Percentiles rank a stretch among this genome's conserved stretches.
Conservation (phyloP, 2,329 filamentous ascomycete species). For the Sodiomyces alkalinus region DNA sequence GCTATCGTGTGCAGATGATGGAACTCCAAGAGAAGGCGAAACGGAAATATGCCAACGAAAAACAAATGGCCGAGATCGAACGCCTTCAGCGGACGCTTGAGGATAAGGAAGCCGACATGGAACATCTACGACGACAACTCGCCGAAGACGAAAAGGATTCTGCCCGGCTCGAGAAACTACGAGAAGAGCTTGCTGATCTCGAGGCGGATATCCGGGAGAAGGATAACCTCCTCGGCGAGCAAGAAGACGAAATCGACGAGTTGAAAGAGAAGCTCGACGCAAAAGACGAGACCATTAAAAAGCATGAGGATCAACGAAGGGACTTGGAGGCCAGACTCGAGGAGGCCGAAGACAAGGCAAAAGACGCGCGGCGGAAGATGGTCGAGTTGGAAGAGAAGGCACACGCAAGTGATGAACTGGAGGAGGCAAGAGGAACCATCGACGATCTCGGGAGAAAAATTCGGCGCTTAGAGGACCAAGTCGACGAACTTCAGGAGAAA, state of each 20-base stretch:
- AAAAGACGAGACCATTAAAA: constrained; percentile 41
- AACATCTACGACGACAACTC: constrained; percentile 44
- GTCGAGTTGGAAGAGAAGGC: constrained; percentile 43
- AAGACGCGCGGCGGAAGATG: constrained; percentile 33
- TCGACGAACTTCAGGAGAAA: constrained; percentile 38
- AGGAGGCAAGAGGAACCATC: constrained; percentile 42
- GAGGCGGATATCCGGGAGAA: constrained; percentile 65
- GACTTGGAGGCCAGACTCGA: constrained; percentile 31
- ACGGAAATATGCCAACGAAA: constrained; percentile 57
- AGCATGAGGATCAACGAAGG: constrained; percentile 34
- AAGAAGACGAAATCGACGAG: constrained; percentile 59
- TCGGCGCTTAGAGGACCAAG: constrained; percentile 34
- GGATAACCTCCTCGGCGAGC: constrained; percentile 55
- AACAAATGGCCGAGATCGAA: constrained; percentile 45
- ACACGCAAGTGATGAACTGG: constrained; percentile 32
- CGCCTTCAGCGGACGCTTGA: constrained; percentile 40
- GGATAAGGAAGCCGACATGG: constrained; percentile 43
- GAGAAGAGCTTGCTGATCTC: constrained; percentile 60
- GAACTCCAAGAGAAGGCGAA: constrained; percentile 74
- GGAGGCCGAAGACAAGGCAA: constrained; percentile 42
- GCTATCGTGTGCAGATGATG: constrained; percentile 64
- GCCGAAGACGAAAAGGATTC: constrained; percentile 39
- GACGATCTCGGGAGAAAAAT: constrained; percentile 41
- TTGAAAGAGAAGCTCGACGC: constrained; percentile 41
- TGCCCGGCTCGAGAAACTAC: constrained; percentile 49